Evolutionary conservation across 1,284 basidiomycete genomes (phyloP).

Genomic region (Trametes polyzona): DNA sequence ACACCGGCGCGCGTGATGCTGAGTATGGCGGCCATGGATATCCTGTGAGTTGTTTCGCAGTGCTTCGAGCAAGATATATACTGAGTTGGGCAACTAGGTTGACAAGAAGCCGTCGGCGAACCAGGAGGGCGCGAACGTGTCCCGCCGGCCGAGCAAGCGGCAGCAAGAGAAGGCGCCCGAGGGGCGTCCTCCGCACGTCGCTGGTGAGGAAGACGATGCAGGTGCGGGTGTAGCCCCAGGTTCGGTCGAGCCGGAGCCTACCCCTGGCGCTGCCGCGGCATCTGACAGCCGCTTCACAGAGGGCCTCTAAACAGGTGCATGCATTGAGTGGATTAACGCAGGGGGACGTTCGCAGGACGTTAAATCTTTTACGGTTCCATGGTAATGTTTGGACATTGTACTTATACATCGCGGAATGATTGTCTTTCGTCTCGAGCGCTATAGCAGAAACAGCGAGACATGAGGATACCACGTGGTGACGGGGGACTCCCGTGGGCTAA

Average conservation of each 20-base stretch:
- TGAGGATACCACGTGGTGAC: too few species aligned
- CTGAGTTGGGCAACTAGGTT: constrained; percentile 22
- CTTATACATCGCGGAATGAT: too few species aligned
- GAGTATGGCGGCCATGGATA: constrained; percentile 56
- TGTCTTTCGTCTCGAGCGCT: too few species aligned
- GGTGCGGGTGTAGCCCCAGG: constrained; percentile 23
- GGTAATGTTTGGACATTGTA: too few species aligned
- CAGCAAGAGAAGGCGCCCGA: constrained; percentile 77
- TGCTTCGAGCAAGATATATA: not conserved
- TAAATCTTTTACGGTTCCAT: too few species aligned
- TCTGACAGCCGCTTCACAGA: constrained; percentile 39
- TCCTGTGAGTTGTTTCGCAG: constrained; percentile 55
- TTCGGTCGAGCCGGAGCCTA: constrained; percentile 25
- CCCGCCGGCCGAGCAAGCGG: constrained; percentile 56
- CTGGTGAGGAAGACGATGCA: constrained; percentile 16
- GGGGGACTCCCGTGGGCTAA: too few species aligned
- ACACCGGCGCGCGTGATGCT: constrained; percentile 46
- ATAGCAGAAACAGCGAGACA: too few species aligned
- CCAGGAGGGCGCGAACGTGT: constrained; percentile 37
- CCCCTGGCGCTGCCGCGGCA: constrained; percentile 39
- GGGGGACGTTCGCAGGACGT: too few species aligned
- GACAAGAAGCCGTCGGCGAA: constrained; percentile 33
- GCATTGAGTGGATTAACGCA: too few species aligned
- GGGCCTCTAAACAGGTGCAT: not conserved
- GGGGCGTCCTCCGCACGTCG: constrained; percentile 44